Percentiles rank a stretch among this genome's conserved stretches.
Evolutionary conservation across 768 basidiomycete species (phyloP).

Genomic region (Cyclocybe cylindracea): DNA sequence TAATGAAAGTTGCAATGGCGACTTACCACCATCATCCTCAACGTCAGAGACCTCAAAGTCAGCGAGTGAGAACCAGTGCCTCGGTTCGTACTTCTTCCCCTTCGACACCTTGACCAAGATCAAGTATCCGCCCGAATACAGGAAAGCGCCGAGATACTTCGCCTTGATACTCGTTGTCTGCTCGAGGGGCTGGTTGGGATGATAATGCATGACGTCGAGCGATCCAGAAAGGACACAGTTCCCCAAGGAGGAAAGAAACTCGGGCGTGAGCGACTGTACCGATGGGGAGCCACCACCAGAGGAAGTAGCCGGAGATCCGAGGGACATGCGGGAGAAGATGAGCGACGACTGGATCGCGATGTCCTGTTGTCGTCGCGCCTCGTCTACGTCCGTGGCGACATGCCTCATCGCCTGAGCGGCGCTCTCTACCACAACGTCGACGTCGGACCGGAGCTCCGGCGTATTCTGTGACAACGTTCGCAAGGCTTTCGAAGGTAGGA

Average conservation of each 20-base stretch:
- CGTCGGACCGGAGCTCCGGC: conserved; percentile 27
- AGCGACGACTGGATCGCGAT: conserved; percentile 64
- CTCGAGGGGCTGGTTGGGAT: conserved; percentile 42
- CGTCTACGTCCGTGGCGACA: conserved; percentile 79
- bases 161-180: conserved; percentile 59
- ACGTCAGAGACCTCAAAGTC: conserved; percentile 73
- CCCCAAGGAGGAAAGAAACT: conserved; percentile 77
- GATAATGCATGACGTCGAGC: conserved; percentile 82
- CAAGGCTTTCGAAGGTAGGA: conserved; percentile 41
- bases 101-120: conserved; percentile 86
- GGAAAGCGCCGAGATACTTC: conserved; percentile 88
- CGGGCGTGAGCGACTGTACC: conserved; percentile 42
- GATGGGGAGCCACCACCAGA: conserved; percentile 19
- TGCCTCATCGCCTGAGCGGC: conserved; percentile 73
- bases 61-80: conserved; percentile 83
- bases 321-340: conserved; percentile 65
- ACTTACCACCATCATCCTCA: conserved; percentile 74
- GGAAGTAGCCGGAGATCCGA: conserved; percentile 29
- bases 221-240: conserved; percentile 81
- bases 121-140: conserved; percentile 85
- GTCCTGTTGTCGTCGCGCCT: conserved; percentile 71
- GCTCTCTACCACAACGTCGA: conserved; percentile 46
- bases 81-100: conserved; percentile 79
- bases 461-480: conserved; percentile 20
- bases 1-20: not conserved